Evolutionary conservation across 2,329 filamentous ascomycete genomes (phyloP), one percentile per base, ranked within the genome.

Genomic region (Bipolaris cookei): DNA sequence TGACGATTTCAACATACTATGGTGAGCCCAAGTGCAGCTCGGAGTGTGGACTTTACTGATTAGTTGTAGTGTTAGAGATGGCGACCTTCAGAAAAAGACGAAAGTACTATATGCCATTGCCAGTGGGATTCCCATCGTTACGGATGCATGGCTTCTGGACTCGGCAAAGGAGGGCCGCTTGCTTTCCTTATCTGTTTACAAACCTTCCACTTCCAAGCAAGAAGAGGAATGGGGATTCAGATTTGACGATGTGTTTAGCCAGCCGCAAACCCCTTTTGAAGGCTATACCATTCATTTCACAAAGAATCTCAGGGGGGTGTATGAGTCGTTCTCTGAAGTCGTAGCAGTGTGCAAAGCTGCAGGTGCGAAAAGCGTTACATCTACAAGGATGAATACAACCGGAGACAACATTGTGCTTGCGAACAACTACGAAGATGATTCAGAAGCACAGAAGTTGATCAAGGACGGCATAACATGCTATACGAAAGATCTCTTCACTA

Each of bases 231-330:
- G 78, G 78, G 64, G 68, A 0, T 75, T 78, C 44, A 73, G 67
- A 20, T 63, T 81, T 3, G 53, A 58, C 0, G 63, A 71, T 1
- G 59, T 79, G 8, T 72, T 70, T 23, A 56, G 61, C 4, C 62
- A 72, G 34, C 71, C 79, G 1, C 71, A 75, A 41, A 79, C 51
- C 7, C 59, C 80, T 53, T 85, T 86, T 66, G 56, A 73, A 1
- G 79, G 79, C 56, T 81, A 79, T 61, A 79, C 75, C 6, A 72
- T 84, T 23, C 84, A 81, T 63, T 78, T 83, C 67, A 83, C 82
- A 0, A 73, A 73, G 8, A 66, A 73, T 2, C 68, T 80, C 14
- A 73, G 73, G 35, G 67, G 65, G 18, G 64, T 68, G 3, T 73
- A 75, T 55, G 55, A 60, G 25, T 61, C 49, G 3, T 81, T 78